A percentile compares a stretch with the other conserved stretches of the same genome.
phyloP scores from a whole-genome alignment of 2,329 filamentous ascomycete species.

The Pseudogymnoascus sp. region DNA sequence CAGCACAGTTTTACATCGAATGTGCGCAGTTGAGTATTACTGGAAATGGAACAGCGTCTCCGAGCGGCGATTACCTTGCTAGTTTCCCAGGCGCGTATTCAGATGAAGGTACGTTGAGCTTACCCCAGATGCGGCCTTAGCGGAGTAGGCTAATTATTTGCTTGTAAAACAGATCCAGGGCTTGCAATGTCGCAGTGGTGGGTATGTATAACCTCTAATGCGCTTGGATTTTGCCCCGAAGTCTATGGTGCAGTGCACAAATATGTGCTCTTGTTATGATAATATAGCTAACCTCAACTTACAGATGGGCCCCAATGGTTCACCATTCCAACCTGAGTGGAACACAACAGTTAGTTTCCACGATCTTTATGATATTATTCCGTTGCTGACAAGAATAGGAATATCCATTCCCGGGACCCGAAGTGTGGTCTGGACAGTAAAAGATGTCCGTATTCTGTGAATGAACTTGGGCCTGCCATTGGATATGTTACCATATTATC shows the following conservation, averaged over 20 bases:
- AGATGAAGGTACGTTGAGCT: neutral
- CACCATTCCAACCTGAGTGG: neutral
- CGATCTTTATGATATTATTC: neutral
- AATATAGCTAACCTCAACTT: neutral
- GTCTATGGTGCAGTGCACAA: slow-evolving; percentile 3
- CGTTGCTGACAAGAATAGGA: slow-evolving; percentile 9
- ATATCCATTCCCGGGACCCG: slow-evolving; percentile 13
- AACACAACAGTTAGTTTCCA: neutral
- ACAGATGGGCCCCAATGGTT: neutral
- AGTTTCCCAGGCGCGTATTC: slow-evolving; percentile 12
- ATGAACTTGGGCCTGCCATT: neutral
- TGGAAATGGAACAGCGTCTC: slow-evolving; percentile 2
- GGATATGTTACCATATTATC: neutral
- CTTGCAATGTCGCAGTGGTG: slow-evolving; percentile 10
- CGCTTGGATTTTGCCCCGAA: neutral
- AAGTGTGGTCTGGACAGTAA: slow-evolving; percentile 9
- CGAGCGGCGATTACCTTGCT: slow-evolving; percentile 8
- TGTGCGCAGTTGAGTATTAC: slow-evolving; percentile 12
- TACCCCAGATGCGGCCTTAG: neutral
- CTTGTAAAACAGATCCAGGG: slow-evolving; percentile 11
- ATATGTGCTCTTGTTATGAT: neutral
- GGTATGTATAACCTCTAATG: neutral
- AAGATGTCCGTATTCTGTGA: neutral
- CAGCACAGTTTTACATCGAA: slow-evolving; percentile 12
- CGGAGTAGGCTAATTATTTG: neutral